Evolutionary conservation across 352 stramenopile species (phyloP).

Genomic region (Pythium aphanidermatum): DNA sequence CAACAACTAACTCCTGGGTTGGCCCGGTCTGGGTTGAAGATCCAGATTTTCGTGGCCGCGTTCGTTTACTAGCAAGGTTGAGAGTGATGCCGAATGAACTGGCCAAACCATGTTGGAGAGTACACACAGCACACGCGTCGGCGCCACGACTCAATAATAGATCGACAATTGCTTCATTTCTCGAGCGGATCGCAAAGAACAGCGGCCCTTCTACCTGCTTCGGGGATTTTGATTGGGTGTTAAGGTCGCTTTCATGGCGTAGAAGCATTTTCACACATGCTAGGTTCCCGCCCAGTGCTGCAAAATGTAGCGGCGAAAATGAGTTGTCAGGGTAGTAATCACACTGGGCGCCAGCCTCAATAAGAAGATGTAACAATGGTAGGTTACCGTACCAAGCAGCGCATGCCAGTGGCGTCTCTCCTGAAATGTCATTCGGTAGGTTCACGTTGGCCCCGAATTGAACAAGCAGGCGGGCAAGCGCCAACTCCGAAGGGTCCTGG

Average conservation of each 20-base stretch:
- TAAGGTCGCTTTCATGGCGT: conserved; percentile 25
- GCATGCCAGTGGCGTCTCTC: conserved; percentile 46
- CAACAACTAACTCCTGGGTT: conserved; percentile 12
- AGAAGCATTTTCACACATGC: conserved; percentile 41
- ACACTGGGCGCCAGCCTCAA: conserved; percentile 38
- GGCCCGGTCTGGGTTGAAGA: no score
- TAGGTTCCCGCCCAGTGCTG: conserved; percentile 30
- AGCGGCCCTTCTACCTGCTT: conserved; percentile 39
- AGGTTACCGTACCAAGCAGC: conserved; percentile 45
- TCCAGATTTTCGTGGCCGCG: no score
- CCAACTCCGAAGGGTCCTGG: conserved; percentile 17
- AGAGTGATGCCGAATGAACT: conserved; percentile 36
- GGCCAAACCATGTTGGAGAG: conserved; percentile 21
- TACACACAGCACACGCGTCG: conserved; percentile 33
- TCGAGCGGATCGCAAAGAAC: conserved; percentile 57
- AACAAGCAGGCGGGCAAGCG: conserved; percentile 36
- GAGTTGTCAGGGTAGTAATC: conserved; percentile 33
- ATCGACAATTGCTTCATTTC: conserved; percentile 35
- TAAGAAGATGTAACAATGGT: conserved; percentile 36
- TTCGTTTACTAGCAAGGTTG: not conserved
- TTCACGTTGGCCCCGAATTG: conserved; percentile 50
- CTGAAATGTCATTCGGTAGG: conserved; percentile 38
- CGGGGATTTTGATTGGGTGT: conserved; percentile 25
- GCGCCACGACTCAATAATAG: conserved; percentile 37
- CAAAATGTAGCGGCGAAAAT: conserved; percentile 56